phyloP scores from a whole-genome alignment of 495 filamentous ascomycete species.

The Daldinia decipiens region DNA sequence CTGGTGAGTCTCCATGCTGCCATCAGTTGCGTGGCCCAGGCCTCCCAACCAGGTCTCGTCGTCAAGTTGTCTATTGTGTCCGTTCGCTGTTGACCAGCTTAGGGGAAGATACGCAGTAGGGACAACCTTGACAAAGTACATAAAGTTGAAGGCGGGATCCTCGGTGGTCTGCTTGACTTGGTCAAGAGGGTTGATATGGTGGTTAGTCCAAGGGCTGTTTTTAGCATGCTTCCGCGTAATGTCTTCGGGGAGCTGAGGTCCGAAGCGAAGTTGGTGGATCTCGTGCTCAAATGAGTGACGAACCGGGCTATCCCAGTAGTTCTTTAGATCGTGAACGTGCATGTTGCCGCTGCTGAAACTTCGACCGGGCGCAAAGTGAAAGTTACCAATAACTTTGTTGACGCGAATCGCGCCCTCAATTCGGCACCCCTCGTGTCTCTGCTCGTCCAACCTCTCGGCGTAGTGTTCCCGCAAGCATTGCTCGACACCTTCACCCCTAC shows the following conservation, averaged over 20 bases:
- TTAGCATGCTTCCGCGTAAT: slow-evolving; percentile 70
- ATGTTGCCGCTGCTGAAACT: slow-evolving; percentile 93
- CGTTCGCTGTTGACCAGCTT: slow-evolving; percentile 68
- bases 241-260: slow-evolving; percentile 85
- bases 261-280: slow-evolving; percentile 93
- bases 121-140: slow-evolving; percentile 99
- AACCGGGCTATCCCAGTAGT: slow-evolving; percentile 78
- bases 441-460: slow-evolving; percentile 81
- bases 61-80: slow-evolving; percentile 59
- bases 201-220: slow-evolving; percentile 78
- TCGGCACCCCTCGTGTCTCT: slow-evolving; percentile 91
- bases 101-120: slow-evolving; percentile 93
- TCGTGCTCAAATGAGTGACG: slow-evolving; percentile 88
- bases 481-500: slow-evolving; percentile 88
- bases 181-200: slow-evolving; percentile 94
- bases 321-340: slow-evolving; percentile 96
- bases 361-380: slow-evolving; percentile 96
- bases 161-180: slow-evolving; percentile 77
- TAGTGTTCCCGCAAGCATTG: slow-evolving; percentile 97
- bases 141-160: slow-evolving; percentile 90
- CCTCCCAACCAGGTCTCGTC: slow-evolving; percentile 69
- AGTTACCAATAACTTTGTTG: slow-evolving; percentile 98
- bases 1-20: slow-evolving; percentile 96
- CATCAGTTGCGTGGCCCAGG: slow-evolving; percentile 70
- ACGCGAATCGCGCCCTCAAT: slow-evolving; percentile 92